These are phyloP conservation scores for Thelonectria olida DNA, from an alignment of 2,329 filamentous ascomycete species.

Conservation along the genomic window DNA sequence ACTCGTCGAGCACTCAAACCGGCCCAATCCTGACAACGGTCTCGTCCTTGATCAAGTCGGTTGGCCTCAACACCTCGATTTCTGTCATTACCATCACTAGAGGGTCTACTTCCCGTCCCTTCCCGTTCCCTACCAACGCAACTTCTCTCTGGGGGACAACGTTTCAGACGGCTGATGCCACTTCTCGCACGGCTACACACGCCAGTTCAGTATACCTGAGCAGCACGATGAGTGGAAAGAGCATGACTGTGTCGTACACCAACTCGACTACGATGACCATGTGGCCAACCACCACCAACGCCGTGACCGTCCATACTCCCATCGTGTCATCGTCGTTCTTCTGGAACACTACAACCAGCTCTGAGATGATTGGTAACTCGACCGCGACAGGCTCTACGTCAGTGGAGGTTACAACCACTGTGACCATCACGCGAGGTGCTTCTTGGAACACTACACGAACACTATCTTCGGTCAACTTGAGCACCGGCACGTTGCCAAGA, in stretches of 20 bases:
- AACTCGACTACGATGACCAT: background rate
- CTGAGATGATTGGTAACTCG: background rate
- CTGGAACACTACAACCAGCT: background rate
- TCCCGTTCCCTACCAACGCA: slow-evolving; percentile 28
- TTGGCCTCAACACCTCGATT: background rate
- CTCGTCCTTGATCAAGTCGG: background rate
- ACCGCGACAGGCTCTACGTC: background rate
- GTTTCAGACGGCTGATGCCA: background rate
- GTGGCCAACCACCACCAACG: background rate
- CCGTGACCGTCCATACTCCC: background rate
- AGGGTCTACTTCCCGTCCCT: slow-evolving; percentile 14
- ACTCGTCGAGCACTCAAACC: slow-evolving; percentile 12
- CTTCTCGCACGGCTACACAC: background rate
- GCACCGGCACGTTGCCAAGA: background rate
- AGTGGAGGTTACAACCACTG: background rate
- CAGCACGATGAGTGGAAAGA: background rate
- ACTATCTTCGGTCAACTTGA: background rate
- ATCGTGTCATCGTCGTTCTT: background rate
- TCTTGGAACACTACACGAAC: background rate
- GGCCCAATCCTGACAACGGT: slow-evolving; percentile 1
- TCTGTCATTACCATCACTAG: slow-evolving; percentile 22
- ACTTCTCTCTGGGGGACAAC: slow-evolving; percentile 3
- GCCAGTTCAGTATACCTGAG: background rate
- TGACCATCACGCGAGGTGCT: background rate
- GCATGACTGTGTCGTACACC: background rate